These are phyloP conservation scores for Apostasia ramifera DNA, from an alignment of 106 monocot species.

Conservation along the genomic window DNA sequence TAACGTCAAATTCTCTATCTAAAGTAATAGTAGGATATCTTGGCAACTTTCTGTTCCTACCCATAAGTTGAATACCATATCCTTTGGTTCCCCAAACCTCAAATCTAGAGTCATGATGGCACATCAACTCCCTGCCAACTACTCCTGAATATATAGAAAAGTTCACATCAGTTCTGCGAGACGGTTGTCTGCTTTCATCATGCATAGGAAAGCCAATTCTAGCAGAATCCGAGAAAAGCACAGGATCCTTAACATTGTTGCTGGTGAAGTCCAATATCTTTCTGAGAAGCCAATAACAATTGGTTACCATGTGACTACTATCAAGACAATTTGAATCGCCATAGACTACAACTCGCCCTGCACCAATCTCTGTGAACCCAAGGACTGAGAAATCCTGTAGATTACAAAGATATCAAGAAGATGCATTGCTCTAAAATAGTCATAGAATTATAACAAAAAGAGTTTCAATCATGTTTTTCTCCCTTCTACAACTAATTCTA, in stretches of 20 bases:
- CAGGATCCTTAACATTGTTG: conserved; percentile 57
- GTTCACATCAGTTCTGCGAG: conserved; percentile 82
- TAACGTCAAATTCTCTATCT: conserved; percentile 22
- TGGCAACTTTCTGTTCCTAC: conserved; percentile 67
- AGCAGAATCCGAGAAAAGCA: conserved; percentile 72
- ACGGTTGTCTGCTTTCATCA: conserved; percentile 40
- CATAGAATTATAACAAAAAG: background rate
- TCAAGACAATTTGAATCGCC: conserved; percentile 99
- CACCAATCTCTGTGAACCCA: conserved; percentile 64
- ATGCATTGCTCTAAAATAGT: background rate
- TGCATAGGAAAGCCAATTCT: conserved; percentile 49
- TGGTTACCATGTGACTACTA: conserved; percentile 98
- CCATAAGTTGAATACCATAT: conserved; percentile 45
- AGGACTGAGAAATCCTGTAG: conserved; percentile 75
- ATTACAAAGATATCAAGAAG: conserved; percentile 7
- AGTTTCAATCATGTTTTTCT: no score
- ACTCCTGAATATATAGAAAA: conserved; percentile 83
- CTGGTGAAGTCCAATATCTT: conserved; percentile 88
- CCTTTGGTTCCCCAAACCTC: conserved; percentile 89
- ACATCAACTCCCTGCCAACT: conserved; percentile 72
- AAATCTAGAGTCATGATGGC: conserved; percentile 76
- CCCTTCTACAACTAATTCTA: no score
- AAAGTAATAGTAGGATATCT: conserved; percentile 34
- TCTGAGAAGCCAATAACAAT: conserved; percentile 87
- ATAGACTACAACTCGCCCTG: conserved; percentile 79